Base-by-base conservation (phyloP, 2,329 filamentous ascomycete species). In the Talaromyces sp. region DNA sequence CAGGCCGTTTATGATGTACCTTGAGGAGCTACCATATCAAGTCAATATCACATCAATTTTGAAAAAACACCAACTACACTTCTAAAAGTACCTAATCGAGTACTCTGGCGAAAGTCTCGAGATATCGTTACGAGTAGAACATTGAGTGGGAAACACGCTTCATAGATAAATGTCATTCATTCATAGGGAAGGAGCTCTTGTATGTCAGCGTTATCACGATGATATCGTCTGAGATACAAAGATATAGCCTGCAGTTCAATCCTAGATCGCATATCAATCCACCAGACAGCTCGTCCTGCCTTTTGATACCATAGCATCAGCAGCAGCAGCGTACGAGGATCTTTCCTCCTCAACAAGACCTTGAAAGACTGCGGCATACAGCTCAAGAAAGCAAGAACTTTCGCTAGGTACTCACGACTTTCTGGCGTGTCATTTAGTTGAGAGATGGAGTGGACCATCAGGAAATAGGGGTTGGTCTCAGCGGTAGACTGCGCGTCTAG, bases 271-370 rank as follows among this genome's bases (percentile, higher is more conserved):
- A 81, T 71, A 22, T 75, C 75, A 66, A 82, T 75, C 78, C 79
- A 82, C 80, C 80, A 82, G 67, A 81, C 75, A 69, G 73, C 73
- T 17, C 73, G 73, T 41, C 79, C 59, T 63, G 74, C 72, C 69
- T 80, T 81, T 22, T 71, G 69, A 54, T 81, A 82, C 80, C 80
- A 82, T 3, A 81, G 64, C 67, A 80, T 80, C 0, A 82, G 67
- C 41, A 82, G 43, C 59, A 81, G 49, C 0, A 82, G 73, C 1
- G 80, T 78, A 0, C 75, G 67, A 2, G 80, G 74, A 41, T 82
- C 79, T 13, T 64, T 79, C 3, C 60, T 17, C 13, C 41, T 66
- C 0, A 82, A 71, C 27, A 80, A 63, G 0, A 43, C 27, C 67
- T 77, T 67, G 49, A 81, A 82, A 5, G 61, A 2, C 0, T 74